Evolutionary conservation across 2,329 filamentous ascomycete species (phyloP).

Genomic region (Endothia cerciana): DNA sequence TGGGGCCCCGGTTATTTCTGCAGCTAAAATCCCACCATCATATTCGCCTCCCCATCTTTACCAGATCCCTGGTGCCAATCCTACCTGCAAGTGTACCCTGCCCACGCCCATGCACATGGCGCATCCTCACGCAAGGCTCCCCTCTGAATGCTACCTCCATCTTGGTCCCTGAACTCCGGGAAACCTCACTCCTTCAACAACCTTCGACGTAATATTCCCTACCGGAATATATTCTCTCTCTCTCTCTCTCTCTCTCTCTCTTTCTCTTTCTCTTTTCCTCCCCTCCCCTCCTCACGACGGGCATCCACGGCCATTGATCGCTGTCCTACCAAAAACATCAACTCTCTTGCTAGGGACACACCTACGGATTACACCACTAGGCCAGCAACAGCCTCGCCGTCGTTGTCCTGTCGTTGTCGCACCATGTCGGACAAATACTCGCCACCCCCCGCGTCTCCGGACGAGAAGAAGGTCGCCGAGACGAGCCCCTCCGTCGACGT

Average conservation of each 20-base stretch:
- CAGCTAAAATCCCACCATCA: neutral
- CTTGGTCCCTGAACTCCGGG: neutral
- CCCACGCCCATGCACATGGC: conserved; percentile 15
- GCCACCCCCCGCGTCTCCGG: conserved; percentile 13
- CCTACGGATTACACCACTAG: neutral
- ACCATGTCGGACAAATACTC: conserved; percentile 20
- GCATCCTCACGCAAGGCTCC: conserved; percentile 12
- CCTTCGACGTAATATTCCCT: neutral
- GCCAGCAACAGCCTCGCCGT: neutral
- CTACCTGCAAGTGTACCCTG: conserved; percentile 1
- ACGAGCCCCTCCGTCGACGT: conserved; percentile 15
- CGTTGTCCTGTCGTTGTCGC: neutral
- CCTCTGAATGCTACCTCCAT: conserved; percentile 11
- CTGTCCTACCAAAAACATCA: neutral
- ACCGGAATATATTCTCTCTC: neutral
- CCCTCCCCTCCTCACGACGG: neutral
- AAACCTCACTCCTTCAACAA: neutral
- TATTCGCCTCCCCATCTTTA: neutral
- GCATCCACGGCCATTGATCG: neutral
- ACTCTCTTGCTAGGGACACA: neutral
- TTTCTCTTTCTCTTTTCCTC: neutral
- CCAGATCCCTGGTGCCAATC: conserved; percentile 4
- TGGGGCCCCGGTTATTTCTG: neutral
- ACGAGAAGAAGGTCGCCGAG: conserved; percentile 21
- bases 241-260: neutral